phyloP scores from a whole-genome alignment of 1,139 yeast genomes.

The Sugiyamaella neomexicana region DNA sequence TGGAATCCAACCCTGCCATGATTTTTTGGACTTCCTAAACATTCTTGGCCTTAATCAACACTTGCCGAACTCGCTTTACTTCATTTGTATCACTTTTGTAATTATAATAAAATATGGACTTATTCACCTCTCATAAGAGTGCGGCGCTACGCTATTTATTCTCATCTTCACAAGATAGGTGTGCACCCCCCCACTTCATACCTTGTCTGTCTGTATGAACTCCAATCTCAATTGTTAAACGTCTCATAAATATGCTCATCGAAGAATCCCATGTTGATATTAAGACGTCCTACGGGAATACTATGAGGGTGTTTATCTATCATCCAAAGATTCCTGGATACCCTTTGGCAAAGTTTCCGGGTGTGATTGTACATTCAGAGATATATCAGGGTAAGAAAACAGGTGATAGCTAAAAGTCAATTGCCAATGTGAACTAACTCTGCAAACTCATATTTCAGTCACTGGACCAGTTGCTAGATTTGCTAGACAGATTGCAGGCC shows the following conservation, averaged over 20 bases:
- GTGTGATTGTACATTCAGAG: slow-evolving; percentile 75
- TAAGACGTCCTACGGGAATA: slow-evolving; percentile 63
- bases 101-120: too few species aligned
- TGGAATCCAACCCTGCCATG: too few species aligned
- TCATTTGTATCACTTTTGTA: too few species aligned
- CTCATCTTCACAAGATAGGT: too few species aligned
- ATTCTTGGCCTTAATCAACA: too few species aligned
- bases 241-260: slow-evolving; percentile 54
- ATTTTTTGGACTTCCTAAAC: too few species aligned
- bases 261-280: slow-evolving; percentile 67
- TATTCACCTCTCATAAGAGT: too few species aligned
- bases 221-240: background rate
- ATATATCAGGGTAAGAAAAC: slow-evolving; percentile 65
- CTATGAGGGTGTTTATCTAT: slow-evolving; percentile 63
- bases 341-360: slow-evolving; percentile 77
- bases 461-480: slow-evolving; percentile 72
- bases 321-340: slow-evolving; percentile 71
- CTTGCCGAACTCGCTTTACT: too few species aligned
- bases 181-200: too few species aligned
- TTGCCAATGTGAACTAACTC: background rate
- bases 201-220: too few species aligned
- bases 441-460: background rate
- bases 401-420: background rate
- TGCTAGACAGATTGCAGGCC: slow-evolving; percentile 76
- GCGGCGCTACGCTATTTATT: too few species aligned